Evolutionary conservation across 805 yeast genomes (phyloP).

Genomic region (Candida palmyrensis): DNA sequence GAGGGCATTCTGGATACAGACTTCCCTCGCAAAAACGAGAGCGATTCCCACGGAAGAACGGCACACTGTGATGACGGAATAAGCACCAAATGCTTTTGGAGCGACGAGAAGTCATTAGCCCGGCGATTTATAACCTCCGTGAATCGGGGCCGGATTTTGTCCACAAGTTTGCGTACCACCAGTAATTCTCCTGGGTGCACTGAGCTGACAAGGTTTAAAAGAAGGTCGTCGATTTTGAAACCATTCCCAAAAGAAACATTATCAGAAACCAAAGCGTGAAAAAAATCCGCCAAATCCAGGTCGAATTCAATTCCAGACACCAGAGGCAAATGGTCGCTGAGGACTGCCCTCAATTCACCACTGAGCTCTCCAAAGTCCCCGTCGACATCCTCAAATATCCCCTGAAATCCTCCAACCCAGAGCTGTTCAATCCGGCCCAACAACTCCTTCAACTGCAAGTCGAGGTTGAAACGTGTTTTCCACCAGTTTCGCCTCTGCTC

Average conservation of each 20-base stretch:
- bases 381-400: conserved; percentile 45
- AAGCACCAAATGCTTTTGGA: conserved; percentile 55
- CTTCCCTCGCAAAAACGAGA: conserved; percentile 46
- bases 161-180: background rate
- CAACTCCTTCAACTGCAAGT: conserved; percentile 48
- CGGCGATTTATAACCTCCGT: background rate
- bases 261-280: too few relatives aligned
- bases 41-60: conserved; percentile 87
- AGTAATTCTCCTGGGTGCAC: background rate
- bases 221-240: background rate
- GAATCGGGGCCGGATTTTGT: background rate
- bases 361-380: conserved; percentile 15
- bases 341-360: too few relatives aligned
- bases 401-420: conserved; percentile 78
- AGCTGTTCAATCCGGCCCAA: conserved; percentile 51
- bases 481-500: conserved; percentile 76
- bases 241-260: conserved; percentile 38
- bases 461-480: conserved; percentile 60
- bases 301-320: conserved; percentile 15
- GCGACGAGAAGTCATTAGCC: background rate
- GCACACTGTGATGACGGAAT: conserved; percentile 63
- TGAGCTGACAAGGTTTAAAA: background rate
- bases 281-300: conserved; percentile 60
- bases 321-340: too few relatives aligned
- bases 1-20: conserved; percentile 81